Evolutionary conservation across 202 grass and related monocot genomes (phyloP), one percentile per base, ranked within the genome.

Genomic region (Setaria viridis): DNA sequence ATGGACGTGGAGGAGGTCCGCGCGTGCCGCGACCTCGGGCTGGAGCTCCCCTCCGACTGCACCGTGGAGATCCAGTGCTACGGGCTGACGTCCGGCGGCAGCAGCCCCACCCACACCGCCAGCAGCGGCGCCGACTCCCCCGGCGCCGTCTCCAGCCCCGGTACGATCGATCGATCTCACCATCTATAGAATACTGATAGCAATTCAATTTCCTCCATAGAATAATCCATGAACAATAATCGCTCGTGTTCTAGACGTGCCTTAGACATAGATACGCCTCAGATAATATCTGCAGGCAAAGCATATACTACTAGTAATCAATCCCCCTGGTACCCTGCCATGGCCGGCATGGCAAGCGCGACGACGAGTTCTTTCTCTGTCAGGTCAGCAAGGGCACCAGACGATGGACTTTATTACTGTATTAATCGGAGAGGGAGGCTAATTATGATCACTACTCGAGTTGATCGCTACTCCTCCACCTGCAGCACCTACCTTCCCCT

Each of bases 1-100:
- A 92, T 95, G 93, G 86, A 92, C 86, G 78, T 90, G 86, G 93
- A 93, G 49, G 93, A 95, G 90, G 86, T 95, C 77, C 89, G 67
- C 7, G 93, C 90, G 34, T 95, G 93, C 86, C 77, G 88, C 39
- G 93, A 95, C 46, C 90, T 95, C 56, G 88, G 88, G 17, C 81
- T 95, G 3, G 93, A 87, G 53, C 86, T 93, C 55, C 90, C 93
- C 0, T 25, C 71, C 15, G 88, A 92, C 70, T 85, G 83, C 88
- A 80, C 88, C 67, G 93, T 93, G 1, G 84, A 91, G 82, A 73
- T 94, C 12, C 87, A 89, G 6, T 89, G 77, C 78, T 91, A 85
- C 50, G 89, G 80, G n/a, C 56, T 94, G 11, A 62, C 25, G 62
- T 91, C 89, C 7, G 81, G 19, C 16, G 20, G 34, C 34, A 75